phyloP scores from a whole-genome alignment of 345 rosid species.

The Sonneratia caseolaris region DNA sequence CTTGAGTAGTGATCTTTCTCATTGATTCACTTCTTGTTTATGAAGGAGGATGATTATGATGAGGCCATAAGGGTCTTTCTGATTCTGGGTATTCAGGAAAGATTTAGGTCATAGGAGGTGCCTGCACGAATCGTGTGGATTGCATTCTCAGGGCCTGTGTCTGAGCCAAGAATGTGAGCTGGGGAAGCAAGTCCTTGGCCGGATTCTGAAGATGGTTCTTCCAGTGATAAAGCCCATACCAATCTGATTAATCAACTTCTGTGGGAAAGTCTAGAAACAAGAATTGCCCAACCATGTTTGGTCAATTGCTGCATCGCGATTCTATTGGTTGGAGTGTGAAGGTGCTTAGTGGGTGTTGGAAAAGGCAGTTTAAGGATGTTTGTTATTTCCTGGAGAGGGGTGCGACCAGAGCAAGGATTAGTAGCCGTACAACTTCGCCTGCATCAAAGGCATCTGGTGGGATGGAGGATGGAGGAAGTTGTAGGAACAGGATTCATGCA shows the following conservation, averaged over 20 bases:
- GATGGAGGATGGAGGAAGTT: too few species aligned
- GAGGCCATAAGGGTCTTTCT: conserved; percentile 33
- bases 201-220: conserved; percentile 42
- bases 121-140: conserved; percentile 29
- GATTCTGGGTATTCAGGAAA: conserved; percentile 18
- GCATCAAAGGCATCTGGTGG: too few species aligned
- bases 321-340: conserved; percentile 41
- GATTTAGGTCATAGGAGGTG: conserved; percentile 12
- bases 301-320: conserved; percentile 20
- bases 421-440: conserved; percentile 27
- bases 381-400: conserved; percentile 40
- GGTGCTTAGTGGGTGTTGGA: conserved; percentile 41
- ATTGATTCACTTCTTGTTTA: background rate
- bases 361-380: conserved; percentile 27
- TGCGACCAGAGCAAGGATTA: conserved; percentile 29
- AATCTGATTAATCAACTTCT: conserved; percentile 42
- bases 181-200: conserved; percentile 56
- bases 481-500: too few species aligned
- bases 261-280: conserved; percentile 31
- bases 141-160: conserved; percentile 46
- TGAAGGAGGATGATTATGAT: conserved; percentile 28
- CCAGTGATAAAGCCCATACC: conserved; percentile 20
- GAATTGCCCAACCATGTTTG: conserved; percentile 33
- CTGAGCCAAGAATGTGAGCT: conserved; percentile 30
- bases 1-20: too few species aligned